Evolutionary conservation across 768 basidiomycete genomes (phyloP), one percentile per base, ranked within the genome.

Genomic region (Lactarius akahatsu): DNA sequence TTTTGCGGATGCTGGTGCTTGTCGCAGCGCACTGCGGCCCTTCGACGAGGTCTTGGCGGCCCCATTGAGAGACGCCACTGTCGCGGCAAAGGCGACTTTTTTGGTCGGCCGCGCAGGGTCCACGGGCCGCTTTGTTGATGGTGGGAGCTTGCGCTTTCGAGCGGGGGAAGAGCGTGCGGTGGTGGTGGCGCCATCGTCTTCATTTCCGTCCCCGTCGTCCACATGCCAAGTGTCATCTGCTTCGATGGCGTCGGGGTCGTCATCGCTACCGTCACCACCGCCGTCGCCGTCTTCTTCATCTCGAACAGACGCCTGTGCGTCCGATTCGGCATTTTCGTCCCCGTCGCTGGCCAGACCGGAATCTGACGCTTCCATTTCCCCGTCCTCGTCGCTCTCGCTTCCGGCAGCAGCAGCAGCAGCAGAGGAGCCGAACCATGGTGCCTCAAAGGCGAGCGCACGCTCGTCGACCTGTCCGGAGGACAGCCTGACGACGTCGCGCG

Each of bases 401-500:
- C 11, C 36, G 36, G 36, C 36, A 36, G 47, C 3, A 13, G 36
- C 36, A 36, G 47, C 3, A 13, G n/a, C 23, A 26, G 32, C 32
- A 32, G 32, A 7, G 6, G 50, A 52, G 80, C 82, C 69, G n/a
- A 74, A 73, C 76, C 80, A 79, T 16, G 70, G 67, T 34, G 69
- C 72, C 20, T 79, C 79, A 64, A 83, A 72, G 56, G 77, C 80
- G 20, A 84, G 74, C 26, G 74, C 75, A 36, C 85, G 77, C 55
- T 61, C 59, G 61, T 86, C 86, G 28, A 76, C 72, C 61, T 52
- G 70, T 0, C 81, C 80, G 16, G 76, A 65, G 5, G 71, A 72
- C 69, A 88, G 75, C 73, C 80, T 86, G 59, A 96, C 85, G 67
- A 79, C 73, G 0, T 77, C 80, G 3, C 63, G 65, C 1, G 74